Evolutionary conservation across 1,139 yeast species (phyloP).

Genomic region (Suhomyces terraborum): DNA sequence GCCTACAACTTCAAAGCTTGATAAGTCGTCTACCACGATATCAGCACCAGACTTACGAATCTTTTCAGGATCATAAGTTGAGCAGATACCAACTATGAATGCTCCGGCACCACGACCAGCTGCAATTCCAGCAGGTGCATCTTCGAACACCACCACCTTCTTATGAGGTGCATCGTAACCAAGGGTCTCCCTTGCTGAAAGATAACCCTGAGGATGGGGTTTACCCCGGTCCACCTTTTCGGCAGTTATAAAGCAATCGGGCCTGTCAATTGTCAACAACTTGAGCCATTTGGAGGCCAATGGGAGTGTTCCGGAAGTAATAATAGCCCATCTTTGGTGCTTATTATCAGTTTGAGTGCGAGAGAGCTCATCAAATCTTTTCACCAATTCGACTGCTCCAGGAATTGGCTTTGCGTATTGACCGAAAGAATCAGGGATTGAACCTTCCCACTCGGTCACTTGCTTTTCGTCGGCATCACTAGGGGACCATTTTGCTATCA

Average conservation of each 20-base stretch:
- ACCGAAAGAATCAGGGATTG: conserved; percentile 72
- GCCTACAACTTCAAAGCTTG: conserved; percentile 45
- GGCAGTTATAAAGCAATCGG: conserved; percentile 77
- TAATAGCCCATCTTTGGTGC: conserved; percentile 72
- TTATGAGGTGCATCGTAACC: conserved; percentile 49
- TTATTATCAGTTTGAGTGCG: conserved; percentile 43
- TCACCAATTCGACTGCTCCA: conserved; percentile 68
- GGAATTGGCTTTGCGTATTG: conserved; percentile 71
- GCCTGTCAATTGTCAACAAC: conserved; percentile 60
- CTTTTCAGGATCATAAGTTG: conserved; percentile 69
- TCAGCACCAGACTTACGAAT: conserved; percentile 77
- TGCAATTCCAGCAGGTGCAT: conserved; percentile 83
- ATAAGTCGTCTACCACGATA: conserved; percentile 73
- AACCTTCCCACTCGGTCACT: conserved; percentile 68
- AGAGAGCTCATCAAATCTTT: conserved; percentile 49
- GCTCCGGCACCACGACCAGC: conserved; percentile 89
- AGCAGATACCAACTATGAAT: conserved; percentile 77
- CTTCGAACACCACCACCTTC: conserved; percentile 75
- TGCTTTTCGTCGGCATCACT: conserved; percentile 67
- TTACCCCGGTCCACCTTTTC: conserved; percentile 75
- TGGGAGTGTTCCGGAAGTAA: conserved; percentile 77
- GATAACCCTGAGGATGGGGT: conserved; percentile 84
- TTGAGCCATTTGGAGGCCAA: conserved; percentile 80
- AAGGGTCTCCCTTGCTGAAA: conserved; percentile 59
- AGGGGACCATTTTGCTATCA: conserved; percentile 72